Evolutionary conservation across 768 basidiomycete species (phyloP).

Genomic region (Agaricus sinodeliciosus): DNA sequence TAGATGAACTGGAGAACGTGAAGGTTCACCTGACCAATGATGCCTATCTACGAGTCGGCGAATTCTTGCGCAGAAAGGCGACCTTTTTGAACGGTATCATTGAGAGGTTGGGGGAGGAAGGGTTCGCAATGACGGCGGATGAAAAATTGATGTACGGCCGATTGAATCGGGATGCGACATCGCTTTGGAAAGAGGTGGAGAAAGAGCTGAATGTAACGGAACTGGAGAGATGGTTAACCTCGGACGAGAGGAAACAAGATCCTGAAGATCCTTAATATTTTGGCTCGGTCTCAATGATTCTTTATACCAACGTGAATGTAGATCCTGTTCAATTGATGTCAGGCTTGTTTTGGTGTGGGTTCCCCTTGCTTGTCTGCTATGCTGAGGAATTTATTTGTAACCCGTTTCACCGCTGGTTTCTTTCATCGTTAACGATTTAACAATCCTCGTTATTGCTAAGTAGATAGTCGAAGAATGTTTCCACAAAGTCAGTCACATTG

Average conservation of each 20-base stretch:
- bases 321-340: no score
- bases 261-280: not conserved
- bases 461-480: no score
- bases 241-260: not conserved
- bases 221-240: not conserved
- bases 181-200: slow-evolving; percentile 4
- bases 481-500: no score
- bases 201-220: not conserved
- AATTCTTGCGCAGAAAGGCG: not conserved
- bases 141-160: not conserved
- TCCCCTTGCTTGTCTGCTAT: no score
- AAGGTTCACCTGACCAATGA: not conserved
- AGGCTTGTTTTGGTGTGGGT: no score
- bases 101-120: not conserved
- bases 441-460: no score
- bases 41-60: not conserved
- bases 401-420: no score
- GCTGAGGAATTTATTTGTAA: no score
- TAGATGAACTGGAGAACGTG: not conserved
- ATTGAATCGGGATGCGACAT: not conserved
- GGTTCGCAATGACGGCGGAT: not conserved
- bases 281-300: not conserved
- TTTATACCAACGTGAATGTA: no score
- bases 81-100: not conserved
- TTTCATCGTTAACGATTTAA: no score